Evolutionary conservation across 805 yeast genomes (phyloP), one percentile per base, ranked within the genome.

Genomic region (Vanderwaltozyma yarrowii): DNA sequence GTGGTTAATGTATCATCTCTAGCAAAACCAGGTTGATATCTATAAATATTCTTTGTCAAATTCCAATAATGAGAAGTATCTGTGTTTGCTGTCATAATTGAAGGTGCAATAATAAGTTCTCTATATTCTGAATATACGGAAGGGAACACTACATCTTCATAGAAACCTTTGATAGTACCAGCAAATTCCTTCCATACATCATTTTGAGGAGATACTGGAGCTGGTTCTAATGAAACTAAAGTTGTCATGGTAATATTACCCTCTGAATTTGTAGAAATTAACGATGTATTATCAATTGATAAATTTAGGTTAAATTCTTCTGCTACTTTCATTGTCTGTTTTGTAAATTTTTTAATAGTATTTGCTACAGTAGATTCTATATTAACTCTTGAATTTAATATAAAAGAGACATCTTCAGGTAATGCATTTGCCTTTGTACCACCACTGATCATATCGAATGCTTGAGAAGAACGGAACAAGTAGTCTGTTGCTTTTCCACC

Each of bases 401-500:
- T 51, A 30, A 76, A 63, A 25, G 61, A 57, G 2, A 73, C 73
- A 17, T 65, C 58, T 51, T 81, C 88, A 3, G 94, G 94, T 33
- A 83, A 61, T 1, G 92, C 86, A 51, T 83, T 83, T 21, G 78
- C 67, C 60, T 83, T 84, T 40, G 75, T 70, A 32, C 94, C 94
- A 20, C 89, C 92, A 10, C 60, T 52, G 42, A 84, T 67, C 19
- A 78, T 68, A 51, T 80, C 86, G 30, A 73, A 67, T 0, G 89
- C 81, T 57, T 76, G 84, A 5, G 84, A 70, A 0, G 89, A 80
- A 18, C 41, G 32, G 18, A 38, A 33, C 5, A 38, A 30, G n/a
- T 33, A 63, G 45, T 66, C 61, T 20, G 41, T 19, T 30, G 36
- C 38, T 15, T 48, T 50, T 23, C 49, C 49, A 84, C 30, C 39